Percentiles rank a stretch among this genome's conserved stretches.
phyloP scores from a whole-genome alignment of 768 basidiomycete genomes.

The Phylloporus rhodoxanthus region DNA sequence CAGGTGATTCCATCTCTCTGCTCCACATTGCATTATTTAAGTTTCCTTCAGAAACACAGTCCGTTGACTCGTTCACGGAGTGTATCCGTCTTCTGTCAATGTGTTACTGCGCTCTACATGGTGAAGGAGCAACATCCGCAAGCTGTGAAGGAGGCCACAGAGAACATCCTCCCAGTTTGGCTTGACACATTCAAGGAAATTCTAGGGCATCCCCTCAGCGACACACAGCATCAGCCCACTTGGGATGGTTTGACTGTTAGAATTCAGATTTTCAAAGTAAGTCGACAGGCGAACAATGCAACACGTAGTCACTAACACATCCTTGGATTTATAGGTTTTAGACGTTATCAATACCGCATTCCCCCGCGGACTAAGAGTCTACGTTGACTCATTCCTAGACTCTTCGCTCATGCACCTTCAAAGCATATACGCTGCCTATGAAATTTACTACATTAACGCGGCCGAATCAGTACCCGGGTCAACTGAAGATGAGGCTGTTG shows the following conservation, averaged over 20 bases:
- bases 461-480: constrained; percentile 53
- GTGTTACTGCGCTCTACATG: constrained; percentile 85
- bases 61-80: constrained; percentile 80
- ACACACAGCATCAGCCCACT: constrained; percentile 49
- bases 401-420: constrained; percentile 56
- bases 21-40: background rate
- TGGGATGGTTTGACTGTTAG: constrained; percentile 83
- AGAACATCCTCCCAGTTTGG: constrained; percentile 83
- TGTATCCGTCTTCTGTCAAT: constrained; percentile 86
- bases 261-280: constrained; percentile 81
- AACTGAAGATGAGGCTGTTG: constrained; percentile 71
- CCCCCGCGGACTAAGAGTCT: constrained; percentile 59
- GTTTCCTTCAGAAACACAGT: constrained; percentile 50
- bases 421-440: constrained; percentile 53
- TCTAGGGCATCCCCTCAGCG: constrained; percentile 55
- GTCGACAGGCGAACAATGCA: constrained; percentile 1
- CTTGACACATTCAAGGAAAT: constrained; percentile 83
- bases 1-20: constrained; percentile 42
- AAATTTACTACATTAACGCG: constrained; percentile 54
- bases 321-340: constrained; percentile 51
- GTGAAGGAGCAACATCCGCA: constrained; percentile 90
- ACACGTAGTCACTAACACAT: constrained; percentile 1
- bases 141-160: constrained; percentile 76
- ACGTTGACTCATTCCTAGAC: constrained; percentile 56
- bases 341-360: constrained; percentile 79